These are phyloP conservation scores for Scutellaria galericulata DNA, from an alignment of 257 asterid species.

Conservation along the genomic window DNA sequence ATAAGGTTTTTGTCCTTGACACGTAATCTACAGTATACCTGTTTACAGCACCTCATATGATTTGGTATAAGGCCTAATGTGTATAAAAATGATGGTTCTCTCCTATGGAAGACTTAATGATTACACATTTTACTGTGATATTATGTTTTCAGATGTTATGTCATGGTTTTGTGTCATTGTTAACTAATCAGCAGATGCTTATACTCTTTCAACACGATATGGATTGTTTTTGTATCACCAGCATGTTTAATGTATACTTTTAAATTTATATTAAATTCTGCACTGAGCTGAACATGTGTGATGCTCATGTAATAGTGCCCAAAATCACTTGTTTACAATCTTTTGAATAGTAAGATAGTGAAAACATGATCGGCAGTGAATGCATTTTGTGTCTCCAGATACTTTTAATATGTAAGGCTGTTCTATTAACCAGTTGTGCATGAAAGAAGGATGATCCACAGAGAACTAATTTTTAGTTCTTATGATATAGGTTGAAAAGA, in stretches of 20 bases:
- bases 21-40: constrained; percentile 2
- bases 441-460: constrained; percentile 6
- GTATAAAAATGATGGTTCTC: constrained; percentile 7
- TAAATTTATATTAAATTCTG: constrained; percentile 7
- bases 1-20: constrained; percentile 63
- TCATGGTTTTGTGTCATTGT: neutral
- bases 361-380: constrained; percentile 2
- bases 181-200: neutral
- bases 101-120: constrained; percentile 12
- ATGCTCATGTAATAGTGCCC: neutral
- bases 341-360: neutral
- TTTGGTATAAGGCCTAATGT: constrained; percentile 15
- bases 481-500: constrained; percentile 78
- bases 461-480: constrained; percentile 34
- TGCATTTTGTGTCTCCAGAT: constrained; percentile 22
- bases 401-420: constrained; percentile 7
- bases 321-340: constrained; percentile 6
- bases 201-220: constrained; percentile 13
- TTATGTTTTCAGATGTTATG: constrained; percentile 2
- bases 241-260: neutral
- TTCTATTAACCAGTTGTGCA: constrained; percentile 7
- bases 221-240: neutral
- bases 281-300: constrained; percentile 7
- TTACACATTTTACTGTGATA: constrained; percentile 6
- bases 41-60: constrained; percentile 24